These are phyloP conservation scores for Curvularia verruculosa DNA, from an alignment of 2,329 filamentous ascomycete species.

Conservation along the genomic window DNA sequence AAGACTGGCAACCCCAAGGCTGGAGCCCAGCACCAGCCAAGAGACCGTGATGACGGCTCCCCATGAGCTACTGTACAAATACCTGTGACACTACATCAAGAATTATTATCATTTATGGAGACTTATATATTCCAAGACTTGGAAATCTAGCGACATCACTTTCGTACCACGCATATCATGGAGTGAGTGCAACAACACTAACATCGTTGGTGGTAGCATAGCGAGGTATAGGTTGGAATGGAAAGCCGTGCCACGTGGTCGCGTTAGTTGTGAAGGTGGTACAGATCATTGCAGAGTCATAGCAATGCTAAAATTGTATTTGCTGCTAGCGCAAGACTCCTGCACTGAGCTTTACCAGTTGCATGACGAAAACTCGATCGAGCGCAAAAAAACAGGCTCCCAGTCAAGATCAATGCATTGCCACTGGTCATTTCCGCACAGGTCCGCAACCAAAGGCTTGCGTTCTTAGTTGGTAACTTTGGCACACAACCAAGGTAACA, in stretches of 20 bases:
- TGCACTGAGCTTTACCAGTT: neutral
- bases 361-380: neutral
- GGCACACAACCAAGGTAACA: neutral
- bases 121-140: neutral
- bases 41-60: constrained; percentile 30
- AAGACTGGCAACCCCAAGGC: constrained; percentile 55
- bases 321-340: neutral
- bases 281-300: neutral
- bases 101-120: neutral
- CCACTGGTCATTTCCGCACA: neutral
- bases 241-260: neutral
- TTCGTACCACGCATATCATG: neutral
- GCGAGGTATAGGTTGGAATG: neutral
- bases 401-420: neutral
- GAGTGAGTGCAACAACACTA: neutral
- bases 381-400: neutral
- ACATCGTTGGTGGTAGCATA: neutral
- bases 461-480: neutral
- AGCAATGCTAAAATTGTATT: neutral
- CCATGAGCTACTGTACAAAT: neutral
- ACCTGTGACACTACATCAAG: neutral
- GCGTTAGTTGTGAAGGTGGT: too few species aligned
- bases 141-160: neutral
- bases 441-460: neutral
- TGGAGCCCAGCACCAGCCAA: constrained; percentile 53